Base-by-base conservation (phyloP, 176 grass and related monocot species). In the Zoysia pacifica region DNA sequence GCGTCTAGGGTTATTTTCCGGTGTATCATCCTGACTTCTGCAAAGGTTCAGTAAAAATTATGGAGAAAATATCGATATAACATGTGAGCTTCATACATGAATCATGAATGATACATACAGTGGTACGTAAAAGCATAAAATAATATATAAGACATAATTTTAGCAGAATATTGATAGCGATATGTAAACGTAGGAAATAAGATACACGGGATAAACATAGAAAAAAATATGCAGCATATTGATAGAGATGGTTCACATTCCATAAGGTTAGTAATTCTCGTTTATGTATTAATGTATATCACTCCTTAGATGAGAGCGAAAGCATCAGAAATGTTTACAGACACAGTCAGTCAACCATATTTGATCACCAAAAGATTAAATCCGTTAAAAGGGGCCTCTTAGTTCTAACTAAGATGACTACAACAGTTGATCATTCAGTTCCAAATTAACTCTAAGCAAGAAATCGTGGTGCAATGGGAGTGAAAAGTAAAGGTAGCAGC, bases 11-110 rank as follows among this genome's bases (percentile, higher is more conserved):
- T 94, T 94, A 80, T 82, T 87, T 80, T 72, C 79, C 7, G 74
- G 50, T 18, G 61, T 69, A 16, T 87, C 95, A 76, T 85, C 90
- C 72, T 60, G 65, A 75, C 71, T 89, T 84, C 92, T 98, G 81
- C 28, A 12, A 41, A 81, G 72, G 16, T 82, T 46, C 54, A 64
- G 51, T 13, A 75, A 82, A 13, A 46, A 3, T 20, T 51, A 66
- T 14, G n/a, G n/a, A 65, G 36, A 58, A 82, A 50, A 20, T 72
- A 12, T 66, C 28, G 38, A 77, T 65, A 8, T 62, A 58, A 13
- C 42, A 82, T 59, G 58, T 77, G 61, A 18, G 14, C 7, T 48
- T 51, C 4, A 64, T 61, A 69, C 13, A 60, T 56, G 16, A 19
- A 55, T 55, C 13, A 76, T 38, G 42, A 78, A 66, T 52, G 47